phyloP scores from a whole-genome alignment of 108 stramenopile genomes.

The Asterionellopsis glacialis region DNA sequence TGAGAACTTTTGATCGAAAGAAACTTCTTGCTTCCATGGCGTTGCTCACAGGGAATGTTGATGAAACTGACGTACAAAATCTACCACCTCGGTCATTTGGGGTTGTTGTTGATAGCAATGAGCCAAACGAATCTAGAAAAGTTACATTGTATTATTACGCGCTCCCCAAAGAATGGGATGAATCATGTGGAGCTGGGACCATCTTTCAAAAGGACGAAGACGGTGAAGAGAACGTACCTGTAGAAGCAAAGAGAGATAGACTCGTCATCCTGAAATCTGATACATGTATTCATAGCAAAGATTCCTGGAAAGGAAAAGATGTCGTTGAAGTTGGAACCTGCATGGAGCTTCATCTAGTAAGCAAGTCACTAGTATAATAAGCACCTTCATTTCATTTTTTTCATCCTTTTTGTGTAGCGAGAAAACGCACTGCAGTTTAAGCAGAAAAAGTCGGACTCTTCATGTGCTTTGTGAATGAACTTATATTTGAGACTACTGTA shows the following conservation, averaged over 20 bases:
- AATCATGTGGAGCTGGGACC: constrained; percentile 24
- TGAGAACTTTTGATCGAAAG: constrained; percentile 38
- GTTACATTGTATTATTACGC: constrained; percentile 30
- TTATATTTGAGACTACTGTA: too few species aligned
- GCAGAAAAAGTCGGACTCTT: too few species aligned
- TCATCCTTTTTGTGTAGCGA: too few species aligned
- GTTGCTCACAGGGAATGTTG: constrained; percentile 20
- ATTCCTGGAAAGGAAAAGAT: constrained; percentile 26
- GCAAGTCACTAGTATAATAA: background rate
- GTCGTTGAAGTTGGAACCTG: constrained; percentile 12
- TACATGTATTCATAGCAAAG: constrained; percentile 3
- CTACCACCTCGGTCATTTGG: constrained; percentile 1
- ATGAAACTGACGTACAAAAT: background rate
- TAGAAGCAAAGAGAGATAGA: constrained; percentile 25
- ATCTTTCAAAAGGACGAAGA: constrained; percentile 11
- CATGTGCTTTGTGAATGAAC: too few species aligned
- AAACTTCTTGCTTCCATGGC: constrained; percentile 26
- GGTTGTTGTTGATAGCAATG: background rate
- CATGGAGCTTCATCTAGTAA: constrained; percentile 32
- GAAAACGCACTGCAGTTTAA: too few species aligned
- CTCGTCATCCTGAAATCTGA: constrained; percentile 34
- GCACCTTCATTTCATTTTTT: too few species aligned
- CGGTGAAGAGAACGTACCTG: background rate
- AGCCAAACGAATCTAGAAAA: constrained; percentile 18
- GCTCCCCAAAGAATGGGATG: constrained; percentile 21